These are phyloP conservation scores for Chaetoceros tenuissimus DNA, from an alignment of 108 stramenopile species.

Conservation along the genomic window DNA sequence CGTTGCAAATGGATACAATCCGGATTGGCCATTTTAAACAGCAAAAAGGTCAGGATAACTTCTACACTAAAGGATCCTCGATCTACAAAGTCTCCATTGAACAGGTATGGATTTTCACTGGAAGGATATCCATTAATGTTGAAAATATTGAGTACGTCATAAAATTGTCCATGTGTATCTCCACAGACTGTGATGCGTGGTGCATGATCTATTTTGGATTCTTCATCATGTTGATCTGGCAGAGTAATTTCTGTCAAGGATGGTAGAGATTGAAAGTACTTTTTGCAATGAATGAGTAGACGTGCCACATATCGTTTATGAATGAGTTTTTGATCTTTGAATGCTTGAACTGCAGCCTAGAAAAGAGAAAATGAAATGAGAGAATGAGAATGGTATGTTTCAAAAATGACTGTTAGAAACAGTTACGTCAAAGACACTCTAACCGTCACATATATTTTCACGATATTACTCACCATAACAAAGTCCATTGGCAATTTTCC, in stretches of 20 bases:
- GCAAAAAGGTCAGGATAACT: constrained; percentile 87
- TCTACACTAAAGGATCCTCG: constrained; percentile 94
- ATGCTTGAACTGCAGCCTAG: constrained; percentile 70
- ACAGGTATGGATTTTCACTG: constrained; percentile 85
- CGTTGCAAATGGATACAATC: constrained; percentile 77
- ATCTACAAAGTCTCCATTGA: constrained; percentile 99
- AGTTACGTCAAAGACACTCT: too few relatives aligned
- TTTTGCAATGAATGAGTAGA: constrained; percentile 57
- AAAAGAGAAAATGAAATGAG: constrained; percentile 1
- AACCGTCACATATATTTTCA: too few relatives aligned
- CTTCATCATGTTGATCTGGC: constrained; percentile 46
- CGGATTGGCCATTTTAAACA: constrained; percentile 83
- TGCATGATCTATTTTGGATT: constrained; percentile 3
- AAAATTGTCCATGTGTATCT: constrained; percentile 99
- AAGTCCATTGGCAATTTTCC: constrained; percentile 85
- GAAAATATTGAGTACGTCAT: constrained; percentile 98
- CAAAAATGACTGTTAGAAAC: neutral
- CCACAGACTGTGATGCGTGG: constrained; percentile 87
- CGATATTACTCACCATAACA: constrained; percentile 51
- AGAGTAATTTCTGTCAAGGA: constrained; percentile 68
- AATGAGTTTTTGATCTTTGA: constrained; percentile 87
- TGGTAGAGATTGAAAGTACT: constrained; percentile 46
- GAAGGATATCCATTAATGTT: constrained; percentile 87
- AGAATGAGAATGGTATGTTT: neutral
- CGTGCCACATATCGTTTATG: constrained; percentile 89